Evolutionary conservation across 2,329 filamentous ascomycete genomes (phyloP), one percentile per base, ranked within the genome.

Genomic region (Phoma sp.): DNA sequence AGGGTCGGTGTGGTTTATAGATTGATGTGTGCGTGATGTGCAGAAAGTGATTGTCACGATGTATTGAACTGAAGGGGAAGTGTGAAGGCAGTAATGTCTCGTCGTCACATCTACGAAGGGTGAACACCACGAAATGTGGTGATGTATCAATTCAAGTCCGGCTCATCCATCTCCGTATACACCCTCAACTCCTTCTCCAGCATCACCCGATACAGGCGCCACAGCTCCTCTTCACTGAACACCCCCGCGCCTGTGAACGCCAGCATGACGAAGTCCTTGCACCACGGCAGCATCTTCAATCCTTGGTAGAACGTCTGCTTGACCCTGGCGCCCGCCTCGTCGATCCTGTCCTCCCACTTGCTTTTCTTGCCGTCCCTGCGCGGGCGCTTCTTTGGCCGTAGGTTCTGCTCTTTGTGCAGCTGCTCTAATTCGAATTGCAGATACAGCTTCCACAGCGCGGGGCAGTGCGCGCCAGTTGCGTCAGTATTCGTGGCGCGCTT

Each of bases 111-210:
- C n/a, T n/a, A n/a, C n/a, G n/a, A n/a, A n/a, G n/a, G n/a, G n/a
- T n/a, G n/a, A n/a, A n/a, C n/a, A n/a, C n/a, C n/a, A n/a, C n/a
- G n/a, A n/a, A n/a, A n/a, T n/a, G n/a, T n/a, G n/a, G n/a, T n/a
- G n/a, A n/a, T n/a, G n/a, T n/a, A 20, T 33, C 1, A 20, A 6
- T 5, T 42, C 47, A 49, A 7, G 15, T 6, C n/a, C 33, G 34
- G 28, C 11, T 54, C 57, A 2, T 82, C 79, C 25, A 86, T 67
- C 63, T 86, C 79, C 46, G 83, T 74, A 72, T 84, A 82, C 20
- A 88, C 69, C 55, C 87, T 77, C 56, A 88, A 57, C 62, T 86
- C 86, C 71, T 87, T 87, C 72, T 88, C 86, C 12, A 78, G 75
- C 66, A 88, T 76, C 6, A 86, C 78, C 57, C 81, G 78, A 67